These are phyloP conservation scores for Termitomyces sp. DNA, from an alignment of 1,284 basidiomycete genomes.

Conservation along the genomic window DNA sequence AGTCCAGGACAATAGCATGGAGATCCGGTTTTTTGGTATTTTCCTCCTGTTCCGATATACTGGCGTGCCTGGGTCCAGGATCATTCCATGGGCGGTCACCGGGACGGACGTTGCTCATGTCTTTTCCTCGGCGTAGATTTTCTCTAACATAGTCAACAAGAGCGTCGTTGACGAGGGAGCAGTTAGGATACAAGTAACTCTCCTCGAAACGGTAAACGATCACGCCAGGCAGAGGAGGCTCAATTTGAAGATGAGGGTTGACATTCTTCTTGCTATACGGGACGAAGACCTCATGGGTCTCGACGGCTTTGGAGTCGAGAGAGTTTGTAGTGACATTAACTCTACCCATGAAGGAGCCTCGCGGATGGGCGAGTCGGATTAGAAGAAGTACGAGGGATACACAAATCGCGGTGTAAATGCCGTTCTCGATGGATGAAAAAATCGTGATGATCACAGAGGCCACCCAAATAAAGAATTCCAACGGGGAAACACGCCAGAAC, in stretches of 20 bases:
- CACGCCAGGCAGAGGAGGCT: constrained; percentile 80
- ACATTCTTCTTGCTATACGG: constrained; percentile 66
- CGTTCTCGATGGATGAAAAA: constrained; percentile 88
- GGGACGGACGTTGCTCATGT: constrained; percentile 56
- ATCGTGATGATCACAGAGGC: constrained; percentile 87
- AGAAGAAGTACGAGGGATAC: constrained; percentile 84
- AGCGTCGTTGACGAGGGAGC: constrained; percentile 70
- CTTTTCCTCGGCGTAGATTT: constrained; percentile 72
- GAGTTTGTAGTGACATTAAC: constrained; percentile 39
- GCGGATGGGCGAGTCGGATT: constrained; percentile 86
- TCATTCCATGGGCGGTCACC: constrained; percentile 95
- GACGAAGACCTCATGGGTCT: constrained; percentile 78
- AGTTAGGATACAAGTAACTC: constrained; percentile 92
- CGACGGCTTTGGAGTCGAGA: constrained; percentile 23
- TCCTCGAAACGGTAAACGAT: constrained; percentile 94
- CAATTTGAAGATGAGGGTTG: constrained; percentile 70
- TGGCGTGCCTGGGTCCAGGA: constrained; percentile 61
- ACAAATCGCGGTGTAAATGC: constrained; percentile 88
- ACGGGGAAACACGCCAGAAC: constrained; percentile 92
- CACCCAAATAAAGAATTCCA: constrained; percentile 90
- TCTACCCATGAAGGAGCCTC: constrained; percentile 88
- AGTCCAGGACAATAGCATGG: constrained; percentile 88
- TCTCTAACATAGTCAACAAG: constrained; percentile 82
- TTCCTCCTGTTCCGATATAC: constrained; percentile 40
- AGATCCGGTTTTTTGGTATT: constrained; percentile 66